Base-by-base conservation (phyloP, 2,329 filamentous ascomycete species). In the Pestalotiopsis fici region DNA sequence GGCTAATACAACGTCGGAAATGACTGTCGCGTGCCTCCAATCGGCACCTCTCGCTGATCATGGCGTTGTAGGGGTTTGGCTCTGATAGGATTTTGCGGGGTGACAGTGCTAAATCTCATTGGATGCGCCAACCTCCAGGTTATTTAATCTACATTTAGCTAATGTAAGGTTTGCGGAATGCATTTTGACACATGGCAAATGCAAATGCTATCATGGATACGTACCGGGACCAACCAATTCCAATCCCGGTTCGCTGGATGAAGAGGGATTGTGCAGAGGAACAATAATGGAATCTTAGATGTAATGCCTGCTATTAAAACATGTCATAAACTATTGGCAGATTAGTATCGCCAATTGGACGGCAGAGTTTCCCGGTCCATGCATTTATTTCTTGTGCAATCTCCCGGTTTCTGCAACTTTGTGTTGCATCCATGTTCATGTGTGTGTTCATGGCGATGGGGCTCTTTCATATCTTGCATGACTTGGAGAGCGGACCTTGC, bases 381-480 rank as follows among this genome's bases (percentile, higher is more conserved):
- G 43, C 43, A 11, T 50, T 21, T n/a, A 7, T 50, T n/a, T 18
- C 31, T 60, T n/a, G n/a, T 43, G 37, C 59, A 62, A 62, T 47
- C n/a, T 62, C 59, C 37, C 37, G 59, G 37, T 9, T 57, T 43
- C 59, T 47, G 35, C 31, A 43, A 43, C 59, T 37, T 12, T 35
- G 37, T 60, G n/a, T n/a, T 25, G 23, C 55, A 50, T 50, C 43
- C 43, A 50, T 50, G 43, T 50, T 50, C 27, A 56, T 31, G 31
- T 25, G 11, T n/a, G 25, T 60, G 37, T 60, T 31, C 37, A 62
- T 62, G 21, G 39, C 59, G 18, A 62, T 62, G 59, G 59, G 59
- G 59, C 59, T 62, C 59, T 50, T 50, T 31, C 23, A 25, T 62
- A 62, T 62, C 59, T 43, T 62, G 59, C 37, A 62, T 62, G 59